phyloP scores from a whole-genome alignment of 768 basidiomycete genomes.

The Serendipita vermifera region DNA sequence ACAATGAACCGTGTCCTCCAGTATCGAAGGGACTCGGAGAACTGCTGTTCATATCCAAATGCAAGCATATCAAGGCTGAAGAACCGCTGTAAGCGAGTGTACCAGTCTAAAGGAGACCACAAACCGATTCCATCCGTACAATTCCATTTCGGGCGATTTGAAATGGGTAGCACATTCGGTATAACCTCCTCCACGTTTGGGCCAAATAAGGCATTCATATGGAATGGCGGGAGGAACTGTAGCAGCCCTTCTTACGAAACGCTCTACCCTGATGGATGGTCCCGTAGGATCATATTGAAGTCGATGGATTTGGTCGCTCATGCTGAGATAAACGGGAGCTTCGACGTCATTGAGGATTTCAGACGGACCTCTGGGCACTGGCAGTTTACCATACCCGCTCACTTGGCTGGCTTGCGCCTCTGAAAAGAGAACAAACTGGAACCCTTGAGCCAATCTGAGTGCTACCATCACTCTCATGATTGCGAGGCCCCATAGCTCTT shows the following conservation, averaged over 20 bases:
- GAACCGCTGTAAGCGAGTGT: neutral
- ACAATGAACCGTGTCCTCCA: conserved; percentile 93
- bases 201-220: conserved; percentile 91
- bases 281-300: conserved; percentile 66
- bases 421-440: conserved; percentile 74
- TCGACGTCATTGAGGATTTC: conserved; percentile 36
- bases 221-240: conserved; percentile 44
- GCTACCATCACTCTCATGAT: conserved; percentile 93
- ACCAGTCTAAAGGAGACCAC: conserved; percentile 14
- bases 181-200: conserved; percentile 77
- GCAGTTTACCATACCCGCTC: neutral
- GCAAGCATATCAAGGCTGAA: conserved; percentile 71
- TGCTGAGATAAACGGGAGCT: conserved; percentile 79
- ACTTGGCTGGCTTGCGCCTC: conserved; percentile 37
- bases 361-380: conserved; percentile 42
- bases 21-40: conserved; percentile 72
- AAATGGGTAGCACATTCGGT: conserved; percentile 67
- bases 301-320: conserved; percentile 90
- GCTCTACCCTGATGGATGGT: conserved; percentile 77
- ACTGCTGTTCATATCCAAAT: conserved; percentile 66
- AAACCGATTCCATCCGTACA: conserved; percentile 78
- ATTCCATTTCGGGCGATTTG: conserved; percentile 62
- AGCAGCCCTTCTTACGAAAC: conserved; percentile 54
- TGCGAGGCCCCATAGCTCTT: conserved; percentile 35
- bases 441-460: conserved; percentile 82